phyloP scores from a whole-genome alignment of 805 yeast genomes.

The Diddensiella caesifluorescens region DNA sequence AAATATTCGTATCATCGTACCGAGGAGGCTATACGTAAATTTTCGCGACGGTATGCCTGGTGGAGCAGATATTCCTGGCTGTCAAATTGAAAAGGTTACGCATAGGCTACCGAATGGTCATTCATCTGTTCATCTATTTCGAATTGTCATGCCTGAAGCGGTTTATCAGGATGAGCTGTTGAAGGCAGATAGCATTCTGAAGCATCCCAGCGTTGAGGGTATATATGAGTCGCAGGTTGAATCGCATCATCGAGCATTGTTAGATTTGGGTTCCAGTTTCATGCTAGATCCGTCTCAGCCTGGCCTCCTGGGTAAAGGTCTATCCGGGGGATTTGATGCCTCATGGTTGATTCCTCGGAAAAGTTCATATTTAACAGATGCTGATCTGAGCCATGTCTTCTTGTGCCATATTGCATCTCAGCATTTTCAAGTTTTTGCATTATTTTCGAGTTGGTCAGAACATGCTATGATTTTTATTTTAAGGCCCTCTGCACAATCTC shows the following conservation, averaged over 20 bases:
- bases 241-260: slow-evolving; percentile 65
- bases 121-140: slow-evolving; percentile 46
- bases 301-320: slow-evolving; percentile 82
- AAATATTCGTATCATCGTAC: slow-evolving; percentile 63
- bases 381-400: slow-evolving; percentile 55
- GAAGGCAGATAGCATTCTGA: slow-evolving; percentile 58
- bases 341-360: slow-evolving; percentile 37
- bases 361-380: slow-evolving; percentile 45
- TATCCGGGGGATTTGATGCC: slow-evolving; percentile 76
- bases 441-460: slow-evolving; percentile 60
- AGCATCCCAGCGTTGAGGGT: slow-evolving; percentile 55
- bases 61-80: slow-evolving; percentile 40
- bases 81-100: slow-evolving; percentile 52
- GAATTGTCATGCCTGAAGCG: slow-evolving; percentile 63
- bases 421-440: slow-evolving; percentile 66
- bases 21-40: slow-evolving; percentile 66
- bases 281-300: slow-evolving; percentile 61
- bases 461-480: slow-evolving; percentile 49
- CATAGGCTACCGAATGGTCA: slow-evolving; percentile 69
- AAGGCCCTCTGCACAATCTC: slow-evolving; percentile 67
- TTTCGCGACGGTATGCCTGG: slow-evolving; percentile 48
- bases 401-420: slow-evolving; percentile 64
- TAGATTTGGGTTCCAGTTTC: slow-evolving; percentile 72
- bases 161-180: slow-evolving; percentile 50
- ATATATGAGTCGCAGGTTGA: slow-evolving; percentile 71